phyloP scores from a whole-genome alignment of 2,329 filamentous ascomycete species.

The Exophiala xenobiotica region DNA sequence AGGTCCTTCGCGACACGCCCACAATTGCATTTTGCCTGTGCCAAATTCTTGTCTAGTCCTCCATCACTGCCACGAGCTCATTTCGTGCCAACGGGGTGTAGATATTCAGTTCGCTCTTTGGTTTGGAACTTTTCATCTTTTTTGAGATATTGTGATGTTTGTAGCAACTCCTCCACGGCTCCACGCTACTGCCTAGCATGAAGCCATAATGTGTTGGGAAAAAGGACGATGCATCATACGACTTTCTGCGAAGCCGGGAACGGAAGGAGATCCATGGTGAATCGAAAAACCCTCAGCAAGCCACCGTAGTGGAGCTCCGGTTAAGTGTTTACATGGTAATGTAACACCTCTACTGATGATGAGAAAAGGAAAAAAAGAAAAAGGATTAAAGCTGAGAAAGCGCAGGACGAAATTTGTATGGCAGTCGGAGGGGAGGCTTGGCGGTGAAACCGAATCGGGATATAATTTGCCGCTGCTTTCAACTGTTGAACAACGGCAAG shows the following conservation, averaged over 20 bases:
- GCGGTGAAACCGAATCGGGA: too few species aligned
- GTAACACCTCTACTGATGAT: conserved; percentile 55
- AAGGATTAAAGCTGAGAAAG: conserved; percentile 24
- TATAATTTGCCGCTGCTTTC: background rate
- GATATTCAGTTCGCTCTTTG: background rate
- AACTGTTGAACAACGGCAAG: too few species aligned
- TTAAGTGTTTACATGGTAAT: conserved; percentile 49
- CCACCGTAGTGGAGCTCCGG: conserved; percentile 49
- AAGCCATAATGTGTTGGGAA: conserved; percentile 45
- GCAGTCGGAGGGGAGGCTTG: conserved; percentile 1
- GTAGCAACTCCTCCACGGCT: conserved; percentile 51
- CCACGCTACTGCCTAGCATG: conserved; percentile 42
- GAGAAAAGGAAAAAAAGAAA: conserved; percentile 42
- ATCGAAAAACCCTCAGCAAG: conserved; percentile 52
- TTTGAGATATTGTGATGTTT: conserved; percentile 28
- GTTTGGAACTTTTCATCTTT: too few species aligned
- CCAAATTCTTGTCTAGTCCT: background rate
- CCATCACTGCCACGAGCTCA: background rate
- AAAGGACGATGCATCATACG: conserved; percentile 43
- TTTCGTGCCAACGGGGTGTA: background rate
- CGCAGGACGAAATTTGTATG: conserved; percentile 15
- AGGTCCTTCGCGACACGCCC: background rate
- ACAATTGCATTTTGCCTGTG: too few species aligned
- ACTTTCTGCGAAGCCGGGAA: conserved; percentile 50
- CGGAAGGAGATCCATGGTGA: conserved; percentile 49